Percentiles rank a stretch among this genome's conserved stretches.
phyloP scores from a whole-genome alignment of 768 basidiomycete genomes.

The Strobilomyces confusus region DNA sequence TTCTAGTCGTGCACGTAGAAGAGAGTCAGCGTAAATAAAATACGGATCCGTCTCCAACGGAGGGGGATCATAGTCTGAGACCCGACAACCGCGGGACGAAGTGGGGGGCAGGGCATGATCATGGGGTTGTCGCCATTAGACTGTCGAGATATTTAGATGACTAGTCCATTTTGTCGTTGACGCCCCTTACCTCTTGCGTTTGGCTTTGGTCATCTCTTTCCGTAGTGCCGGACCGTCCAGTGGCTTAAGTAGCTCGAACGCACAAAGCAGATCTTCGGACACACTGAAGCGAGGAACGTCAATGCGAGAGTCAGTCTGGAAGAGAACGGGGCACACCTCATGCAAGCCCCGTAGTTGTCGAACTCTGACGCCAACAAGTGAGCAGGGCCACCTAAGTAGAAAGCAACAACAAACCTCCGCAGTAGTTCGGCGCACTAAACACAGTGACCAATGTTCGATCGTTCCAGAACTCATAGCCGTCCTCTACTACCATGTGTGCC shows the following conservation, averaged over 20 bases:
- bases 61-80: constrained; percentile 7
- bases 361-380: constrained; percentile 55
- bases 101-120: constrained; percentile 5
- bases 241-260: constrained; percentile 96
- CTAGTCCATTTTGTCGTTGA: not conserved
- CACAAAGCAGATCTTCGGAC: constrained; percentile 94
- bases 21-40: constrained; percentile 19
- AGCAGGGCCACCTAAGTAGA: constrained; percentile 8
- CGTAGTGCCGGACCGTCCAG: constrained; percentile 90
- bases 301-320: constrained; percentile 5
- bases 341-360: constrained; percentile 93
- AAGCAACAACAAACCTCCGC: constrained; percentile 67
- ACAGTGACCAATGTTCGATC: constrained; percentile 97
- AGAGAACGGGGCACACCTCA: constrained; percentile 56
- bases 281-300: constrained; percentile 49
- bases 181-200: constrained; percentile 80
- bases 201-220: constrained; percentile 98
- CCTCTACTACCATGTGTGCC: constrained; percentile 99
- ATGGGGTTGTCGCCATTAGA: constrained; percentile 34
- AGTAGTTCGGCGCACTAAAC: constrained; percentile 97
- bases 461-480: constrained; percentile 99
- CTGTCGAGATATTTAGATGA: constrained; percentile 13
- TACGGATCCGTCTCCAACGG: constrained; percentile 12
- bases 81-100: constrained; percentile 3
- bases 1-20: constrained; percentile 25